Conservation (phyloP, 1,139 yeast species). For the Kodamaea ohmeri region DNA sequence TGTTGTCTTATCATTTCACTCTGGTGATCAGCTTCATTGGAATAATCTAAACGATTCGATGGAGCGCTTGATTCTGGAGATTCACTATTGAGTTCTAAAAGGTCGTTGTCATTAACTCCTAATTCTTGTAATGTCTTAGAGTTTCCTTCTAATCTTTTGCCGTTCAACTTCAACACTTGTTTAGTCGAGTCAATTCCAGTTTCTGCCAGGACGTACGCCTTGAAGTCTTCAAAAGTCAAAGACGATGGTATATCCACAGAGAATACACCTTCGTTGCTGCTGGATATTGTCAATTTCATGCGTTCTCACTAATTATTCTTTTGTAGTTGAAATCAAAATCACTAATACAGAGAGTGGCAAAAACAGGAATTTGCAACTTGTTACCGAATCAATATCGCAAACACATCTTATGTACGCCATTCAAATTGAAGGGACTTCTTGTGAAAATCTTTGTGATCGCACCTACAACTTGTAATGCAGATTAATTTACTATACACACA, state of each 20-base stretch:
- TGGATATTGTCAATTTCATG: constrained; percentile 41
- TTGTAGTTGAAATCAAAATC: not conserved
- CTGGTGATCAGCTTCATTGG: constrained; percentile 30
- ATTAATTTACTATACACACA: too few species aligned
- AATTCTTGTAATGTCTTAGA: constrained; percentile 42
- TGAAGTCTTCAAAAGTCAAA: constrained; percentile 63
- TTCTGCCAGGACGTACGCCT: constrained; percentile 77
- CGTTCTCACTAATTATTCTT: too few species aligned
- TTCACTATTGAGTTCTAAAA: constrained; percentile 38
- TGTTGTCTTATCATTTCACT: constrained; percentile 53
- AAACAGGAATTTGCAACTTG: not conserved
- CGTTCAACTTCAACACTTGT: constrained; percentile 51
- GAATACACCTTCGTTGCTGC: constrained; percentile 31
- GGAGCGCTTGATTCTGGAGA: constrained; percentile 15
- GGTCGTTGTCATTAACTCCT: constrained; percentile 55
- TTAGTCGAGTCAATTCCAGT: constrained; percentile 48
- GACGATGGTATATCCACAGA: constrained; percentile 62
- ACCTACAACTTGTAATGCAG: too few species aligned
- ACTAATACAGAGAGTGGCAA: not conserved
- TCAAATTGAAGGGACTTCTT: too few species aligned
- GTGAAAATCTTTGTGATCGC: too few species aligned
- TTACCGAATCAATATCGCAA: not conserved
- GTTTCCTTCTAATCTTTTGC: constrained; percentile 36
- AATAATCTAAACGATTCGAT: constrained; percentile 13
- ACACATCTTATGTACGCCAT: too few species aligned